These are phyloP conservation scores for Beauveria sp. DNA, from an alignment of 2,329 filamentous ascomycete species.

Conservation along the genomic window DNA sequence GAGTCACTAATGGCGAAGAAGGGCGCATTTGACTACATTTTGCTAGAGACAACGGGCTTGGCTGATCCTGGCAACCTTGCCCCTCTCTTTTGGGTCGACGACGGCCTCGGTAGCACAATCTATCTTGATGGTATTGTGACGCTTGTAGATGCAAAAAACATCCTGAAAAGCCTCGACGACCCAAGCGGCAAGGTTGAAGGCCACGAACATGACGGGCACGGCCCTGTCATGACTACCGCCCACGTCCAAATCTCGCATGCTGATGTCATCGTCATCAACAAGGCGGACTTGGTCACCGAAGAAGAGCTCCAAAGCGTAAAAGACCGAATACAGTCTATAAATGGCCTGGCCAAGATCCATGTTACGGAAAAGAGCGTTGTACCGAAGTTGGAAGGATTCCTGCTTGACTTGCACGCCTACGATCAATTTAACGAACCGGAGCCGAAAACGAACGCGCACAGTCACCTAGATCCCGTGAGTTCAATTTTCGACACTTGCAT, in stretches of 20 bases:
- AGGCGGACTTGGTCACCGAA: constrained; percentile 71
- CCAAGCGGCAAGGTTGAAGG: constrained; percentile 46
- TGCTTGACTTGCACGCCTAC: constrained; percentile 90
- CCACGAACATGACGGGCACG: constrained; percentile 45
- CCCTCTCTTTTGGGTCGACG: constrained; percentile 95
- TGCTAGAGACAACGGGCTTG: constrained; percentile 91
- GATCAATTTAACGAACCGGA: constrained; percentile 70
- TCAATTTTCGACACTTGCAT: neutral
- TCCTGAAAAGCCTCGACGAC: constrained; percentile 74
- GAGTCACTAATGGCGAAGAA: constrained; percentile 93
- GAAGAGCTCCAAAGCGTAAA: constrained; percentile 63
- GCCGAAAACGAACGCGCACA: constrained; percentile 70
- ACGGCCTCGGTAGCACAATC: constrained; percentile 88
- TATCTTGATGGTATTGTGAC: constrained; percentile 97
- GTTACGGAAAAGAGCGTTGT: constrained; percentile 74
- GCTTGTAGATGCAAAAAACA: constrained; percentile 89
- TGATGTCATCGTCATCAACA: constrained; percentile 92
- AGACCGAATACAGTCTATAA: constrained; percentile 73
- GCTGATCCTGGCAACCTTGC: constrained; percentile 95
- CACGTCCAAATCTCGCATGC: constrained; percentile 96
- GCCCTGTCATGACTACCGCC: constrained; percentile 77
- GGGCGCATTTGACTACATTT: constrained; percentile 92
- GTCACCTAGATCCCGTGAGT: constrained; percentile 78
- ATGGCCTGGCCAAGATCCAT: constrained; percentile 78
- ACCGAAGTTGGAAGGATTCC: constrained; percentile 72